Evolutionary conservation across 192 early-diverging fungal species (phyloP).

Genomic region (Phycomyces blakesleeanus): DNA sequence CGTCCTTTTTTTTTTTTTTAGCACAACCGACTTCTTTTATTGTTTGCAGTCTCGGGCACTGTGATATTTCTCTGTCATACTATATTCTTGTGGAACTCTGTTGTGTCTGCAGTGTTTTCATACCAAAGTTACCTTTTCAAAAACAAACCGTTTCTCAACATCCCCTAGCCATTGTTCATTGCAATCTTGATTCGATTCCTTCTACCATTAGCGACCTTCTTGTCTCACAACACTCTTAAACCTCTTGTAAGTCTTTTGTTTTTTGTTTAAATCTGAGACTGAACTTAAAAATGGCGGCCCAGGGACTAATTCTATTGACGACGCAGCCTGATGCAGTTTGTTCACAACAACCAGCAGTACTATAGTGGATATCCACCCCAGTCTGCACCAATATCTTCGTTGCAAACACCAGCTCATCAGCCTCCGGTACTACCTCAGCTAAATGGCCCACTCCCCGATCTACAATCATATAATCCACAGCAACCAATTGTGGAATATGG

Average conservation of each 20-base stretch:
- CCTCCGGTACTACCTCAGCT: not conserved
- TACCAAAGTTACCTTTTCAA: not conserved
- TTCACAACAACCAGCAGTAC: not conserved
- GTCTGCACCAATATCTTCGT: not conserved
- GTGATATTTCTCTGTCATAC: not conserved
- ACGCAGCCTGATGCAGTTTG: not conserved
- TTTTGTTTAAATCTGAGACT: not conserved
- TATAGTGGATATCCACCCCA: not conserved
- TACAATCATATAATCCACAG: not conserved
- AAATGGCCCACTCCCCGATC: not conserved
- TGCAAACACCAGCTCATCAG: not conserved
- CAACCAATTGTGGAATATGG: not conserved
- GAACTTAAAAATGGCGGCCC: not conserved
- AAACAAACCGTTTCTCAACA: not conserved
- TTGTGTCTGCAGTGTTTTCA: not conserved
- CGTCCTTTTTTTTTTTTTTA: not conserved
- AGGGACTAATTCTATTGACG: not conserved
- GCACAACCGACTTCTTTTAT: not conserved
- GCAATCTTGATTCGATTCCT: too few species aligned
- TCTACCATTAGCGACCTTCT: too few species aligned
- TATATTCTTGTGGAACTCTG: constrained; percentile 1
- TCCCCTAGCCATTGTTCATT: too few species aligned
- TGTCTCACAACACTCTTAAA: not conserved
- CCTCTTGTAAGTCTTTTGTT: not conserved
- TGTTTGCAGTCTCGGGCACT: not conserved